phyloP scores from a whole-genome alignment of 2,329 filamentous ascomycete genomes.

The Fusarium citri region DNA sequence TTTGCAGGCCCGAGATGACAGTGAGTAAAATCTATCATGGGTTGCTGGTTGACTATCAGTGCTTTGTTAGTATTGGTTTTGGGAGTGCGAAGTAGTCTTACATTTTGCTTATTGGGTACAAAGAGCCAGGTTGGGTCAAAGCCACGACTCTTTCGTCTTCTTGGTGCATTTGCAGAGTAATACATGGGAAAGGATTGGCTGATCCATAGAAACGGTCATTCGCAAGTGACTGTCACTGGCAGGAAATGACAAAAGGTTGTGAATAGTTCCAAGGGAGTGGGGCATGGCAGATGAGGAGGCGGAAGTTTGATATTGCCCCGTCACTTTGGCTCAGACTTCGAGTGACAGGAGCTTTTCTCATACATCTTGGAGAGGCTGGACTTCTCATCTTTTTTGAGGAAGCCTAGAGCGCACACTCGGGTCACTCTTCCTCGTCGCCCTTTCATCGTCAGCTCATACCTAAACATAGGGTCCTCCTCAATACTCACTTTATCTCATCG shows the following conservation, averaged over 20 bases:
- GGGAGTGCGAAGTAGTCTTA: neutral
- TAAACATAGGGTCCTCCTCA: no score
- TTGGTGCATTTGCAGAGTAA: neutral
- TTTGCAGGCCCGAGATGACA: neutral
- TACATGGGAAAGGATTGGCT: neutral
- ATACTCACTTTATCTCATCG: neutral
- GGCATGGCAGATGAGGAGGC: neutral
- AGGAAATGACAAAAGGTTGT: neutral
- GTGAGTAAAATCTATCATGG: no score
- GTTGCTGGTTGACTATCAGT: no score
- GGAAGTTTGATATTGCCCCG: conserved; percentile 3
- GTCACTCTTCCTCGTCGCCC: neutral
- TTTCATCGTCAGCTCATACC: neutral
- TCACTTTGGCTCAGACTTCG: conserved; percentile 3
- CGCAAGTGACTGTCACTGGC: neutral
- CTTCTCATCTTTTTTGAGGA: neutral
- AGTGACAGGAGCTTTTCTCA: neutral
- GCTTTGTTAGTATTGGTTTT: no score
- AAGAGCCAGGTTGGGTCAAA: neutral
- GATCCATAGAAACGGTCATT: accelerated
- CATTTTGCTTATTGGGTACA: neutral
- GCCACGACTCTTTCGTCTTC: no score
- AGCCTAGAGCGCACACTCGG: no score
- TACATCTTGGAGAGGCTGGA: neutral
- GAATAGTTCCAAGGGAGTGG: neutral